Percentiles rank a stretch among this genome's conserved stretches.
Conservation (phyloP, 306 rosid species). For the Alnus glutinosa region DNA sequence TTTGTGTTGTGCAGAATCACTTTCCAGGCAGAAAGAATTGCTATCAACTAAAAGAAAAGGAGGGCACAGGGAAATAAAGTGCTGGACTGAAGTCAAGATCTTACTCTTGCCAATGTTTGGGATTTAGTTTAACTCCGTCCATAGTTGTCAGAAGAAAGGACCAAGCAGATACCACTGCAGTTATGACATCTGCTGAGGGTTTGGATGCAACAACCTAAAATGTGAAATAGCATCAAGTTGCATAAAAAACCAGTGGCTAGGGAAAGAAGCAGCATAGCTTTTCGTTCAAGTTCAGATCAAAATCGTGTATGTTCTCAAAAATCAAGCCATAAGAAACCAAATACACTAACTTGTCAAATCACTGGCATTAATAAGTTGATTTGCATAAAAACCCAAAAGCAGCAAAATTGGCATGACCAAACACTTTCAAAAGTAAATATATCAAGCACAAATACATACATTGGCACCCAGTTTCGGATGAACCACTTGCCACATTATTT, state of each 20-base stretch:
- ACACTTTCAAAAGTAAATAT: neutral
- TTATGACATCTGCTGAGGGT: conserved; percentile 61
- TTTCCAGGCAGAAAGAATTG: neutral
- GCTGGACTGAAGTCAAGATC: conserved; percentile 5
- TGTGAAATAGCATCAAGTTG: neutral
- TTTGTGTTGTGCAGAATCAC: neutral
- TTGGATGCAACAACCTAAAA: conserved; percentile 73
- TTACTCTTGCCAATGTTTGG: conserved; percentile 86
- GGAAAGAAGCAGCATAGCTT: neutral
- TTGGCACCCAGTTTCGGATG: conserved; percentile 79
- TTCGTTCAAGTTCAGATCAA: neutral
- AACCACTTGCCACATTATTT: conserved; percentile 90
- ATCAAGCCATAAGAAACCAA: neutral
- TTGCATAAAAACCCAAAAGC: conserved; percentile 1
- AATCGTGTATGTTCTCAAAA: neutral
- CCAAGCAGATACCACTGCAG: conserved; percentile 80
- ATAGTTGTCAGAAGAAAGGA: conserved; percentile 87
- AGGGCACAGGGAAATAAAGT: conserved; percentile 2
- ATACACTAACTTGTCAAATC: neutral
- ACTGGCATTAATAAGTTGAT: neutral
- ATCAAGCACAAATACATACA: conserved; percentile 40
- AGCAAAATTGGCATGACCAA: neutral
- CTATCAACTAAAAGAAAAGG: neutral
- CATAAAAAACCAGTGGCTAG: neutral
- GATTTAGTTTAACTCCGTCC: conserved; percentile 58